phyloP scores from a whole-genome alignment of 169 alveolate genomes.

The Toxoplasma gondii region DNA sequence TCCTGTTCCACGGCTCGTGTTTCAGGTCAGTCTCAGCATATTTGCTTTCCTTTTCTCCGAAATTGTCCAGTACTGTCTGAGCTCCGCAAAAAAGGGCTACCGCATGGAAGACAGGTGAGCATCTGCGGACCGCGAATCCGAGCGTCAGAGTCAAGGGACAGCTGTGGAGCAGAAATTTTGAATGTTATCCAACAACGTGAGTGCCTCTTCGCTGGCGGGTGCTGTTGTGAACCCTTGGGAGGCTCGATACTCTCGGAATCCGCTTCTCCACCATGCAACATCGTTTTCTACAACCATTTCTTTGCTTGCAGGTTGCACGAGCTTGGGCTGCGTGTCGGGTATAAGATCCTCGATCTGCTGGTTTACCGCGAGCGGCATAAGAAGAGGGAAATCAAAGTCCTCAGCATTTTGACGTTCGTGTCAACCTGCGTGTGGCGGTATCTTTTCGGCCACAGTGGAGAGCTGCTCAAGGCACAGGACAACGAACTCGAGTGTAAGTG shows the following conservation, averaged over 20 bases:
- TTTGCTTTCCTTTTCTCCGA: constrained; percentile 80
- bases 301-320: constrained; percentile 75
- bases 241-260: neutral
- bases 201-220: neutral
- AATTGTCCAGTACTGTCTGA: constrained; percentile 80
- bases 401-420: constrained; percentile 77
- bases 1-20: neutral
- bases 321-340: constrained; percentile 83
- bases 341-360: constrained; percentile 75
- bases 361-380: constrained; percentile 75
- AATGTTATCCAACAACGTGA: neutral
- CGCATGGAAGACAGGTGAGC: constrained; percentile 79
- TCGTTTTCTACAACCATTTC: neutral
- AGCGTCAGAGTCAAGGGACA: too few species aligned
- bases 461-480: constrained; percentile 82
- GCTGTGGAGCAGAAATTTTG: neutral
- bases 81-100: constrained; percentile 77
- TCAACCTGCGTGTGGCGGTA: constrained; percentile 80
- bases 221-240: neutral
- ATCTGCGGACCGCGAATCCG: neutral
- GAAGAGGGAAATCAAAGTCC: constrained; percentile 76
- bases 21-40: constrained; percentile 78
- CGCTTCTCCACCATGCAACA: neutral
- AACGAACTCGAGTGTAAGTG: constrained; percentile 79
- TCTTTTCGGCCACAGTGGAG: constrained; percentile 82